Evolutionary conservation across 495 filamentous ascomycete genomes (phyloP).

Genomic region (Penicillium macrosclerotiorum): DNA sequence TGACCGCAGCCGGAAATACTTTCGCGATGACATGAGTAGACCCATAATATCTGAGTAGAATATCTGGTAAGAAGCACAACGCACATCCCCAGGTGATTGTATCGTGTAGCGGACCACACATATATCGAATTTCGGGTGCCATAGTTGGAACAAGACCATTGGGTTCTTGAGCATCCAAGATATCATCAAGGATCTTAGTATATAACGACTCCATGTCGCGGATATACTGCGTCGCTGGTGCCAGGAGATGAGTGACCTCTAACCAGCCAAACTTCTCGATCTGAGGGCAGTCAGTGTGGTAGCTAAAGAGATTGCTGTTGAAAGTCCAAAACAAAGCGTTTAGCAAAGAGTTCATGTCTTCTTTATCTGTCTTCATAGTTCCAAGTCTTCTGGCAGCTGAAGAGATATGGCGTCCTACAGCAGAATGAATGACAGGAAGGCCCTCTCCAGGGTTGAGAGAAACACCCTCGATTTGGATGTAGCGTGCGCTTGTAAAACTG

Average conservation of each 20-base stretch:
- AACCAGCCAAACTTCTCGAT: slow-evolving; percentile 35
- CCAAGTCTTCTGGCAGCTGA: slow-evolving; percentile 25
- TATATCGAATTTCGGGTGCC: slow-evolving; percentile 31
- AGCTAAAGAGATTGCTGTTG: slow-evolving; percentile 29
- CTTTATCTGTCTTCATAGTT: slow-evolving; percentile 26
- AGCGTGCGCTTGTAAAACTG: slow-evolving; percentile 29
- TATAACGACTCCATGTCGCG: slow-evolving; percentile 31
- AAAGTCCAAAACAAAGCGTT: slow-evolving; percentile 29
- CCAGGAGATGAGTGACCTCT: slow-evolving; percentile 28
- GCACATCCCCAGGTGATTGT: slow-evolving; percentile 33
- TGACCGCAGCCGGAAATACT: slow-evolving; percentile 20
- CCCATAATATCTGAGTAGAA: slow-evolving; percentile 23
- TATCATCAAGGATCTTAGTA: slow-evolving; percentile 30
- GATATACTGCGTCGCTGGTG: slow-evolving; percentile 30
- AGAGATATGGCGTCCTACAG: slow-evolving; percentile 23
- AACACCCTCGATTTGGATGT: slow-evolving; percentile 27
- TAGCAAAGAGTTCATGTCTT: slow-evolving; percentile 23
- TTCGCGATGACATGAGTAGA: slow-evolving; percentile 23
- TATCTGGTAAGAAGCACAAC: slow-evolving; percentile 24
- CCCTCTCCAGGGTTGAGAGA: slow-evolving; percentile 10
- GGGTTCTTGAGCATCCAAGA: slow-evolving; percentile 26
- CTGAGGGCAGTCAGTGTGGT: slow-evolving; percentile 32
- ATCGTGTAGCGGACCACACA: slow-evolving; percentile 32
- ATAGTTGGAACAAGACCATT: slow-evolving; percentile 29
- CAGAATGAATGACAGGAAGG: slow-evolving; percentile 22